Percentiles rank a stretch among this genome's conserved stretches.
These are phyloP conservation scores for Melaleuca alternifolia DNA, from an alignment of 345 rosid species.

Conservation along the genomic window DNA sequence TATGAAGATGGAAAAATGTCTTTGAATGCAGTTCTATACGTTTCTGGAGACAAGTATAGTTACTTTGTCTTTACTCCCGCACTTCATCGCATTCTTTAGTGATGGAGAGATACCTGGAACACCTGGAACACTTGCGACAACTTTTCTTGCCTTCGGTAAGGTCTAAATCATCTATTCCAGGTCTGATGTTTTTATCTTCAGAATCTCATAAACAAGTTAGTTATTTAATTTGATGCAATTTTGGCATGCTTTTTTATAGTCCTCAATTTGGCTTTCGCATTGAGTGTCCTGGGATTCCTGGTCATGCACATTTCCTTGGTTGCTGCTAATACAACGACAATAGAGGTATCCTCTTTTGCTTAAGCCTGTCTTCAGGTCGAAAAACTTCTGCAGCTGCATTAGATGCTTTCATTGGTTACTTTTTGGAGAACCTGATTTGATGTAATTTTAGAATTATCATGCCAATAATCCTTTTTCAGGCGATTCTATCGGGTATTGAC, in stretches of 20 bases:
- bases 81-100: conserved; percentile 80
- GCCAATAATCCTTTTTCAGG: neutral
- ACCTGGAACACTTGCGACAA: conserved; percentile 88
- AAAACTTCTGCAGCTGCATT: neutral
- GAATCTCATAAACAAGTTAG: neutral
- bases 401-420: neutral
- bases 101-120: conserved; percentile 96
- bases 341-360: conserved; percentile 50
- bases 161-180: neutral
- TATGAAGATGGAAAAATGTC: neutral
- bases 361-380: neutral
- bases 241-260: conserved; percentile 23
- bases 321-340: conserved; percentile 82
- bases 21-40: conserved; percentile 75
- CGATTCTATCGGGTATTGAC: neutral
- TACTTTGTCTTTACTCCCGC: conserved; percentile 71
- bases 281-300: conserved; percentile 89
- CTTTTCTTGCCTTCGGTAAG: conserved; percentile 92
- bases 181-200: neutral
- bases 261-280: conserved; percentile 84
- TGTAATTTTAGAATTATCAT: neutral
- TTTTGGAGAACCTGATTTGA: neutral
- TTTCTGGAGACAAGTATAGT: conserved; percentile 91
- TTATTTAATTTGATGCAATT: conserved; percentile 9
- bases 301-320: conserved; percentile 90